Evolutionary conservation across 129 eudicot species (phyloP).

Genomic region (Pulicaria dysenterica): DNA sequence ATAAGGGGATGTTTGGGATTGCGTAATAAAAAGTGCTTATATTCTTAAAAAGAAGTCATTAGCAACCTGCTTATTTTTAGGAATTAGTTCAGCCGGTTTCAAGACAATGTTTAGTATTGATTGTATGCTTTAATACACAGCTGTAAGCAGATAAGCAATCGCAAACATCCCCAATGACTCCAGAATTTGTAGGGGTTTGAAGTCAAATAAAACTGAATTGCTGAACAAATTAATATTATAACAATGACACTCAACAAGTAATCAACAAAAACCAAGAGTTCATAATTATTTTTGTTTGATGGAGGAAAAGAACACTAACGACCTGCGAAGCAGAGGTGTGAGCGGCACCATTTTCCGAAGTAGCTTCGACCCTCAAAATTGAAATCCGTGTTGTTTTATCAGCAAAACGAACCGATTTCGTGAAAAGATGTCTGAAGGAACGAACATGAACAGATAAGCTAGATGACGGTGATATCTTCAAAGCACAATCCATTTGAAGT

Average conservation of each 20-base stretch:
- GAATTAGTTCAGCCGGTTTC: too few species aligned
- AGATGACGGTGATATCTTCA: slow-evolving; percentile 31
- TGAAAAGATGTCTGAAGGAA: slow-evolving; percentile 15
- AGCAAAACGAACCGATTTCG: slow-evolving; percentile 9
- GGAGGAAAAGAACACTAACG: slow-evolving; percentile 29
- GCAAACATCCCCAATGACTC: background rate
- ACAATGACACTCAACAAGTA: background rate
- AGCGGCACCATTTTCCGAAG: slow-evolving; percentile 39
- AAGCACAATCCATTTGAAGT: slow-evolving; percentile 36
- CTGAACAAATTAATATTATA: background rate
- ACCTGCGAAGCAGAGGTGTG: slow-evolving; percentile 32
- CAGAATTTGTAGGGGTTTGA: slow-evolving; percentile 8
- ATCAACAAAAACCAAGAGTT: background rate
- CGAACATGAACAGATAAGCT: slow-evolving; percentile 16
- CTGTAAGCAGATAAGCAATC: too few species aligned
- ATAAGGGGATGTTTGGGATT: too few species aligned
- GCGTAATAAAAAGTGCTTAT: too few species aligned
- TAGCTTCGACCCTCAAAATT: slow-evolving; percentile 25
- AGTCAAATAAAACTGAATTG: background rate
- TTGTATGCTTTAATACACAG: too few species aligned
- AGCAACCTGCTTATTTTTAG: too few species aligned
- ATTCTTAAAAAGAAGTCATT: too few species aligned
- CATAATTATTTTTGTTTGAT: background rate
- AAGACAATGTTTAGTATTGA: too few species aligned
- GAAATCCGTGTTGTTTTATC: background rate